Evolutionary conservation across 2,329 filamentous ascomycete genomes (phyloP).

Genomic region (Venturiaceae sp.): DNA sequence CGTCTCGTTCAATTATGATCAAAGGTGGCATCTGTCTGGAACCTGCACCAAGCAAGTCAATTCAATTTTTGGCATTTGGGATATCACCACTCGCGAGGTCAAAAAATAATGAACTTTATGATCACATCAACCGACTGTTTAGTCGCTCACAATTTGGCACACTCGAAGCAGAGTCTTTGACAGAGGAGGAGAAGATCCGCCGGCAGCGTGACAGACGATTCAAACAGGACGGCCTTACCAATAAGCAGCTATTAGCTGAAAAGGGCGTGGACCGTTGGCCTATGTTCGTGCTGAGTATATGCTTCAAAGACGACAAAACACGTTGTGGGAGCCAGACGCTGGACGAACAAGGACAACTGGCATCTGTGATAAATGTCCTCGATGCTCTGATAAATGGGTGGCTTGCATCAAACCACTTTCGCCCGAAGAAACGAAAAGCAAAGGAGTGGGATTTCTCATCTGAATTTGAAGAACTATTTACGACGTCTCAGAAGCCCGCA

Average conservation of each 20-base stretch:
- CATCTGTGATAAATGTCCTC: slow-evolving; percentile 54
- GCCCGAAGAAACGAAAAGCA: slow-evolving; percentile 33
- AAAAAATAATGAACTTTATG: slow-evolving; percentile 58
- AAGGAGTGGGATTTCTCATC: not conserved
- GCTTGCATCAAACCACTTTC: slow-evolving; percentile 61
- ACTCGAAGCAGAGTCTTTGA: slow-evolving; percentile 35
- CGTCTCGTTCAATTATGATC: slow-evolving; percentile 51
- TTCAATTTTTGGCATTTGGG: slow-evolving; percentile 77
- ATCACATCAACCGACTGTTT: slow-evolving; percentile 72
- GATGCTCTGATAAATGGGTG: slow-evolving; percentile 63
- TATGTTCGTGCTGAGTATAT: slow-evolving; percentile 75
- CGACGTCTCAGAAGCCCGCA: not conserved
- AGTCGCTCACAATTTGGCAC: slow-evolving; percentile 65
- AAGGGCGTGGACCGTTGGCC: slow-evolving; percentile 76
- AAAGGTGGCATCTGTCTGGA: slow-evolving; percentile 61
- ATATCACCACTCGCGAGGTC: slow-evolving; percentile 53
- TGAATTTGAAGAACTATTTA: not conserved
- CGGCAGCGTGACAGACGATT: slow-evolving; percentile 28
- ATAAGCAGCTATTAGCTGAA: slow-evolving; percentile 36
- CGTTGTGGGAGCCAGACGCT: not conserved
- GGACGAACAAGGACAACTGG: slow-evolving; percentile 23
- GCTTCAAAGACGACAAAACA: slow-evolving; percentile 18
- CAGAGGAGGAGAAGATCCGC: slow-evolving; percentile 24
- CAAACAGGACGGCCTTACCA: slow-evolving; percentile 39
- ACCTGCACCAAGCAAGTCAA: slow-evolving; percentile 60